phyloP scores from a whole-genome alignment of 2,329 filamentous ascomycete genomes.

The Colletotrichum sp. region DNA sequence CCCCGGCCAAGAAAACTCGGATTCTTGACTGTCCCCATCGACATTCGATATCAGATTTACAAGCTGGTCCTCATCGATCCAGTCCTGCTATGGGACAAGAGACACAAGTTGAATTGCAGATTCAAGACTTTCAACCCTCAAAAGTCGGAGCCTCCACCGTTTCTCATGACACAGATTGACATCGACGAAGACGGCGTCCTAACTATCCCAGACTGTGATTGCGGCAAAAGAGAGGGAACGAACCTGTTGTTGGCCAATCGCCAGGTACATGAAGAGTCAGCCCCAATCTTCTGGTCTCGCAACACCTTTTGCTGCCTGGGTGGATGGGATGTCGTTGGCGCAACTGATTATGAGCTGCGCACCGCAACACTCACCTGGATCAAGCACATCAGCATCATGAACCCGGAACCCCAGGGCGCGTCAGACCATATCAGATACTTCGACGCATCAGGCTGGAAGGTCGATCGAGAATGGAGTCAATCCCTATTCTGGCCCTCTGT shows the following conservation, averaged over 20 bases:
- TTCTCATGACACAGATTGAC: background rate
- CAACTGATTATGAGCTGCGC: background rate
- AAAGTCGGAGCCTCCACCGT: background rate
- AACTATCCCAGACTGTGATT: background rate
- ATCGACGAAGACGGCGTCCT: background rate
- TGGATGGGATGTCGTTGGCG: background rate
- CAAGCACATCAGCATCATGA: background rate
- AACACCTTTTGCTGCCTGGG: background rate
- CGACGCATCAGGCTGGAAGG: background rate
- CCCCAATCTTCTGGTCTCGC: background rate
- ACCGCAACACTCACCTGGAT: background rate
- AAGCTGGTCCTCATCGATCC: background rate
- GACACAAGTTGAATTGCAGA: background rate
- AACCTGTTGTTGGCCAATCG: background rate
- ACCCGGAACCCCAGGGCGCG: background rate
- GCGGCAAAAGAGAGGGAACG: background rate
- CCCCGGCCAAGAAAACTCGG: background rate
- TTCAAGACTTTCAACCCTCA: background rate
- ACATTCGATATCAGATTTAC: background rate
- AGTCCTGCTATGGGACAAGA: background rate
- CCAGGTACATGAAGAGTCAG: background rate
- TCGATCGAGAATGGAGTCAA: background rate
- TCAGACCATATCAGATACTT: background rate
- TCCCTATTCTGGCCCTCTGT: background rate
- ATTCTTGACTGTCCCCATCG: background rate